These are phyloP conservation scores for Coniferiporia weirii DNA, from an alignment of 1,284 basidiomycete species.

Conservation along the genomic window DNA sequence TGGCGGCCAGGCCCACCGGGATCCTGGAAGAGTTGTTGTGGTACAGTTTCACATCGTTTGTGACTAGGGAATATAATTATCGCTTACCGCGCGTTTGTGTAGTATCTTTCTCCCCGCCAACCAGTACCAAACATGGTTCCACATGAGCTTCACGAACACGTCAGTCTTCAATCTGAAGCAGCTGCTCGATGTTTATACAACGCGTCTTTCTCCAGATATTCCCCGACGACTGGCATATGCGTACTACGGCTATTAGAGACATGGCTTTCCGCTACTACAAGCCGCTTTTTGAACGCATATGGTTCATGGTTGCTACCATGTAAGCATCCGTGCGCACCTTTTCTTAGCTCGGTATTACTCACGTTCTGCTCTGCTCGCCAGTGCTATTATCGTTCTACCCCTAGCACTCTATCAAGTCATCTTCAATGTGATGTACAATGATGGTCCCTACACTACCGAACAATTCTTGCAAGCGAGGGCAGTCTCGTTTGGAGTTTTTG, in stretches of 20 bases:
- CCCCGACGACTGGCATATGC: conserved; percentile 40
- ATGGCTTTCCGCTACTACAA: conserved; percentile 40
- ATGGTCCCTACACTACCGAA: conserved; percentile 22
- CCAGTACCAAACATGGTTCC: conserved; percentile 29
- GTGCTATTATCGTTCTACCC: conserved; percentile 38
- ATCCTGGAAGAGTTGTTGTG: conserved; percentile 13
- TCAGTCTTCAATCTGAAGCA: conserved; percentile 11
- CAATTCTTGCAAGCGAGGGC: conserved; percentile 34
- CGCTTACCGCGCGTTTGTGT: background rate
- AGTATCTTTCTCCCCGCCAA: conserved; percentile 32
- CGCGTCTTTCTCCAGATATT: conserved; percentile 32
- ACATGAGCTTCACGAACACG: conserved; percentile 31
- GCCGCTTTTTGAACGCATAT: conserved; percentile 42
- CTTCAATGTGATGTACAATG: conserved; percentile 26
- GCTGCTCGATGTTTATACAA: background rate
- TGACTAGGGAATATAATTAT: background rate
- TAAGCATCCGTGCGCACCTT: conserved; percentile 25
- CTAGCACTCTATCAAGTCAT: conserved; percentile 35
- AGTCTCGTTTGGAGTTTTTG: conserved; percentile 33
- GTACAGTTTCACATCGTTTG: background rate
- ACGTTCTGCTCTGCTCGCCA: conserved; percentile 20
- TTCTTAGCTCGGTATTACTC: background rate
- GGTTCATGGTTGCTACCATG: conserved; percentile 37
- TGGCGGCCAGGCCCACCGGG: conserved; percentile 10
- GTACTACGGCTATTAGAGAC: conserved; percentile 36